Evolutionary conservation across 2,329 filamentous ascomycete genomes (phyloP).

Genomic region (Dothistroma septosporum): DNA sequence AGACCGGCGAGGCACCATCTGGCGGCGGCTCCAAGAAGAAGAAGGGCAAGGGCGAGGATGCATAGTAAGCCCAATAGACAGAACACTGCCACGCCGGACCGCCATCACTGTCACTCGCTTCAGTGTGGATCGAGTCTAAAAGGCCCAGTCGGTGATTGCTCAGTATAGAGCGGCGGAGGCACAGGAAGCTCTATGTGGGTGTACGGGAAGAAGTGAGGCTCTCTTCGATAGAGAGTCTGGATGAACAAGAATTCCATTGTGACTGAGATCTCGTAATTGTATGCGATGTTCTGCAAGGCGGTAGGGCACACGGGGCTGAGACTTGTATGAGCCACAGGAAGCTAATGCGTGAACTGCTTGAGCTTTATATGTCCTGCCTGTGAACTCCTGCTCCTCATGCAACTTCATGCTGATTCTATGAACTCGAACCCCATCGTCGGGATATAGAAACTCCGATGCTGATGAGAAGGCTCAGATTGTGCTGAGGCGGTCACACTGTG

Average conservation of each 20-base stretch:
- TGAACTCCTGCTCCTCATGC: neutral
- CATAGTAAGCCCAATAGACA: slow-evolving; percentile 12
- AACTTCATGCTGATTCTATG: too few relatives aligned
- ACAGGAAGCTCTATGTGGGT: slow-evolving; percentile 6
- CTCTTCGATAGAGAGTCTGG: neutral
- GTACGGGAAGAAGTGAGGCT: slow-evolving; percentile 10
- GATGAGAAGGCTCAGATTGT: neutral
- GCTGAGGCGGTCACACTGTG: neutral
- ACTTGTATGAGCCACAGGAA: too few relatives aligned
- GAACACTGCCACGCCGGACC: neutral
- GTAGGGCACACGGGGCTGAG: too few relatives aligned
- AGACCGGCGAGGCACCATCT: slow-evolving; percentile 56
- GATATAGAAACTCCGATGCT: neutral
- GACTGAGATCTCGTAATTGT: neutral
- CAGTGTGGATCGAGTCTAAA: slow-evolving; percentile 1
- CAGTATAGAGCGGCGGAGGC: neutral
- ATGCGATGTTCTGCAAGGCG: too few relatives aligned
- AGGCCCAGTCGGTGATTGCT: neutral
- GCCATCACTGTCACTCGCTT: slow-evolving; percentile 19
- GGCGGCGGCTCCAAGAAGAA: slow-evolving; percentile 61
- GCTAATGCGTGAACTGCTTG: too few relatives aligned
- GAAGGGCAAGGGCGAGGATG: slow-evolving; percentile 34
- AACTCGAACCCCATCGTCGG: neutral
- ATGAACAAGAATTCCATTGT: neutral
- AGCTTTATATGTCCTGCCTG: neutral